Percentiles rank a stretch among this genome's conserved stretches.
Conservation (phyloP, 2,329 filamentous ascomycete species). For the Colletotrichum brevisporum region DNA sequence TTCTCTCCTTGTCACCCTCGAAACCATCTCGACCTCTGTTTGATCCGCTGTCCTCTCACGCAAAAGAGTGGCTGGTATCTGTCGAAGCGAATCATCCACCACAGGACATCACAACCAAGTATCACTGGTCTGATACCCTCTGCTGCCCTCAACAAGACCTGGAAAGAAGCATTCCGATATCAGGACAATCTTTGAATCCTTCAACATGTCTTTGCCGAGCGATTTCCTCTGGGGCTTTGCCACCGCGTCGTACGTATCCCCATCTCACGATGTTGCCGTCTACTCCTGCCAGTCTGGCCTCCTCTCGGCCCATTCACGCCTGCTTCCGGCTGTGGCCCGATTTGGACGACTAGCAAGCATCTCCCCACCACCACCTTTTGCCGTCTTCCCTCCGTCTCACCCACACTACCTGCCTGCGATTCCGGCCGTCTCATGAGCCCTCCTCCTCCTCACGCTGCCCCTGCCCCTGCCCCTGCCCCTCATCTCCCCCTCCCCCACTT, state of each 20-base stretch:
- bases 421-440: neutral
- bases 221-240: slow-evolving; percentile 87
- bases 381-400: slow-evolving; percentile 28
- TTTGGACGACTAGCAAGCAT: slow-evolving; percentile 33
- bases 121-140: neutral
- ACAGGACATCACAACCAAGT: neutral
- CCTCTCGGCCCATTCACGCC: slow-evolving; percentile 22
- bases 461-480: slow-evolving; percentile 10
- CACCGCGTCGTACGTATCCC: slow-evolving; percentile 75
- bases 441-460: neutral
- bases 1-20: slow-evolving; percentile 16
- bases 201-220: slow-evolving; percentile 71
- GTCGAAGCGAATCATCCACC: slow-evolving; percentile 5
- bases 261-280: neutral
- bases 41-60: neutral
- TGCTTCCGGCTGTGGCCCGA: slow-evolving; percentile 29
- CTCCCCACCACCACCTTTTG: slow-evolving; percentile 23
- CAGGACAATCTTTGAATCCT: neutral
- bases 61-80: slow-evolving; percentile 20
- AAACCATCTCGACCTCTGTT: slow-evolving; percentile 6
- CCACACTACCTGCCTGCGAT: slow-evolving; percentile 11
- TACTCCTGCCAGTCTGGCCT: neutral
- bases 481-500: neutral
- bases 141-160: neutral
- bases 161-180: too few relatives aligned